These are phyloP conservation scores for Dillenia turbinata DNA, from an alignment of 164 flowering plant species.

Conservation along the genomic window DNA sequence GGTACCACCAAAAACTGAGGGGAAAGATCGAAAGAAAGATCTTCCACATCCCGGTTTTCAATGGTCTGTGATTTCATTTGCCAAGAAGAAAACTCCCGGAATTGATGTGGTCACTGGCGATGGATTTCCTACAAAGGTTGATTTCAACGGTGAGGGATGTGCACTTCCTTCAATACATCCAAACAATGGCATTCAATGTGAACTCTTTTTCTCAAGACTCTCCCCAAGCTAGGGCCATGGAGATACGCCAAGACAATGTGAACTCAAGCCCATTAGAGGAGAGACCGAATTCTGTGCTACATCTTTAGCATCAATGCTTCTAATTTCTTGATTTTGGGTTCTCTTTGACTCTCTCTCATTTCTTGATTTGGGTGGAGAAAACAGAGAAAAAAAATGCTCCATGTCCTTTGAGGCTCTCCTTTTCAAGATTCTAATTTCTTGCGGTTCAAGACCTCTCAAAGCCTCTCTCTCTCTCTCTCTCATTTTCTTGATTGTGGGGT, in stretches of 20 bases:
- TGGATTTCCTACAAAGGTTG: slow-evolving; percentile 72
- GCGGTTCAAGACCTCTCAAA: too few relatives aligned
- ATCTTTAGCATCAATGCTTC: slow-evolving; percentile 25
- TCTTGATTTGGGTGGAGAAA: too few relatives aligned
- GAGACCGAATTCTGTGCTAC: slow-evolving; percentile 44
- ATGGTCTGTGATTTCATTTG: slow-evolving; percentile 75
- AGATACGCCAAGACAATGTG: slow-evolving; percentile 32
- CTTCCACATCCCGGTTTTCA: slow-evolving; percentile 80
- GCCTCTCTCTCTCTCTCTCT: too few relatives aligned
- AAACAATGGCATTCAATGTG: background rate
- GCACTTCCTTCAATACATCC: slow-evolving; percentile 56
- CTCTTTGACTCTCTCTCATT: too few relatives aligned
- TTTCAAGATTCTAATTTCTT: too few relatives aligned
- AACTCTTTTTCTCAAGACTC: slow-evolving; percentile 20
- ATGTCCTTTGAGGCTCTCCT: too few relatives aligned
- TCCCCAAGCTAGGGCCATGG: slow-evolving; percentile 19
- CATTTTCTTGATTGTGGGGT: too few relatives aligned
- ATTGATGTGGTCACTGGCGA: slow-evolving; percentile 49
- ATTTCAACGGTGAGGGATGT: slow-evolving; percentile 88
- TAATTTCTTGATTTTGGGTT: too few relatives aligned
- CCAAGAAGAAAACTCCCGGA: slow-evolving; percentile 56
- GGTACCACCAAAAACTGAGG: too few relatives aligned
- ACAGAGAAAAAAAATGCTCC: too few relatives aligned
- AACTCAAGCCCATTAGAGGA: slow-evolving; percentile 27
- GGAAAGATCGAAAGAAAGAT: slow-evolving; percentile 37